phyloP scores from a whole-genome alignment of 1,284 basidiomycete species.

The Ustilago hordei region DNA sequence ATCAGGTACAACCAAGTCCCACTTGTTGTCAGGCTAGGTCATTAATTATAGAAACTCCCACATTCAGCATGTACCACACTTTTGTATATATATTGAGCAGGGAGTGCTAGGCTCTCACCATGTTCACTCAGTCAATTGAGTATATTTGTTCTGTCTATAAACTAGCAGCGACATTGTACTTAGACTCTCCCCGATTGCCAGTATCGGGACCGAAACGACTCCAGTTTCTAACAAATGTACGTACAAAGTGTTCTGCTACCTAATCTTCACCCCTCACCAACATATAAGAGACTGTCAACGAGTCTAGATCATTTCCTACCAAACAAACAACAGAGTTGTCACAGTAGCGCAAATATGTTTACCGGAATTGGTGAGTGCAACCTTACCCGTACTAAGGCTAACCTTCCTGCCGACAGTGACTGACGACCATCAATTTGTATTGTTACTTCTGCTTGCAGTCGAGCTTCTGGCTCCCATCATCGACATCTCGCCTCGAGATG shows the following conservation, averaged over 20 bases:
- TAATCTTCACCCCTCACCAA: background rate
- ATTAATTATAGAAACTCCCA: no score
- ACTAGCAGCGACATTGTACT: no score
- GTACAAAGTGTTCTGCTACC: background rate
- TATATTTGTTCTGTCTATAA: no score
- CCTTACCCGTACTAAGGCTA: no score
- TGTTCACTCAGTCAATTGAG: no score
- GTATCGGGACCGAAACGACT: no score
- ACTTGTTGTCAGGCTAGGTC: no score
- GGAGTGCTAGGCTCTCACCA: no score
- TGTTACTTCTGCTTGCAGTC: conserved; percentile 30
- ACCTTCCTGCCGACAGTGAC: background rate
- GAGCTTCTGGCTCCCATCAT: conserved; percentile 83
- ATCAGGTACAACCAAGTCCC: no score
- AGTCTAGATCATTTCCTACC: background rate
- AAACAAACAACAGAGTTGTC: background rate
- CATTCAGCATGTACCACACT: no score
- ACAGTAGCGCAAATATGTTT: conserved; percentile 45
- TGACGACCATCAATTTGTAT: background rate
- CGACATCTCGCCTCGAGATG: conserved; percentile 72
- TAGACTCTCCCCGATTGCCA: no score
- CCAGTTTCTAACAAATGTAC: background rate
- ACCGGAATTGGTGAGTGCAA: conserved; percentile 57
- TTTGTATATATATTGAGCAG: no score
- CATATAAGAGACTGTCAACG: background rate